A percentile compares a stretch with the other conserved stretches of the same genome.
Conservation (phyloP, 306 rosid genomes). For the Acmispon strigosus region DNA sequence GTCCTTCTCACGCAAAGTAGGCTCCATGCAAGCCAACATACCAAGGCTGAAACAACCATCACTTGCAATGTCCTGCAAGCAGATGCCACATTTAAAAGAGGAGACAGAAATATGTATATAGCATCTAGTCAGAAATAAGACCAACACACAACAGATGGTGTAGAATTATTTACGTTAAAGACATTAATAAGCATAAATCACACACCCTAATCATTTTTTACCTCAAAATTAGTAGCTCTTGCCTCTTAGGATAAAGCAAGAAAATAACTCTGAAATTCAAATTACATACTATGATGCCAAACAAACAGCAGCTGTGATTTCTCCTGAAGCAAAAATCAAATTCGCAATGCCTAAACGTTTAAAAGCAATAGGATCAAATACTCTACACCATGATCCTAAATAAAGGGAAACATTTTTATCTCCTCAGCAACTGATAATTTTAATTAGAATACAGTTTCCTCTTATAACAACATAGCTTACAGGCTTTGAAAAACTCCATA, state of each 20-base stretch:
- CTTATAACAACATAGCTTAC: background rate
- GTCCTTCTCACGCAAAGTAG: slow-evolving; percentile 48
- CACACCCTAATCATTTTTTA: background rate
- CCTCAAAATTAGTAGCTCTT: background rate
- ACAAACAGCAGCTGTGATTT: background rate
- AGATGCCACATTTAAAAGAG: background rate
- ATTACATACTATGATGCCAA: background rate
- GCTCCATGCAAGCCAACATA: slow-evolving; percentile 77
- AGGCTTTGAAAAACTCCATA: slow-evolving; percentile 6
- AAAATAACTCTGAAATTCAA: background rate
- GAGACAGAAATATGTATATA: background rate
- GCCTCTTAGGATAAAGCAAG: background rate
- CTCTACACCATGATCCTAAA: background rate
- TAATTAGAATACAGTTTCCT: background rate
- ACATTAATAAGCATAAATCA: background rate
- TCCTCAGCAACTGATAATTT: background rate
- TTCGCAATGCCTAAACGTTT: background rate
- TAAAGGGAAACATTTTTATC: background rate
- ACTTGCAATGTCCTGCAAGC: slow-evolving; percentile 78
- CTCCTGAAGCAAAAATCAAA: background rate
- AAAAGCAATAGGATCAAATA: background rate
- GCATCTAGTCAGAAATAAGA: slow-evolving; percentile 8
- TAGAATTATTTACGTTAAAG: background rate
- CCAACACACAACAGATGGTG: background rate
- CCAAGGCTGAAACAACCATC: slow-evolving; percentile 98